Evolutionary conservation across 2,329 filamentous ascomycete species (phyloP), one percentile per base, ranked within the genome.

Genomic region (Claviceps sp.): DNA sequence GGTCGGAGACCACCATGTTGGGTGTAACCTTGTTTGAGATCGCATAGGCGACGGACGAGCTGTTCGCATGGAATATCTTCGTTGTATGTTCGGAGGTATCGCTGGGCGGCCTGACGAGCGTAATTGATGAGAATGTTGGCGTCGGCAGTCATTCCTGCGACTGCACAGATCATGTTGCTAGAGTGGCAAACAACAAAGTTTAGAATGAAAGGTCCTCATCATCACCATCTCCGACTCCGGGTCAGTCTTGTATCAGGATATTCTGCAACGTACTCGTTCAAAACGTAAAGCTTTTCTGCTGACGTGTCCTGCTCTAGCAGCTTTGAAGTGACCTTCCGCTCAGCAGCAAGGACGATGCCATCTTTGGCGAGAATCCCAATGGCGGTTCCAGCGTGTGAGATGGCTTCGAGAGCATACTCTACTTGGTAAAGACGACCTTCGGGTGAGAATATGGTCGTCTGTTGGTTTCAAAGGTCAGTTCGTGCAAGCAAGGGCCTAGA

Each of bases 121-220:
- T 94, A 96, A 78, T 98, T 98, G 82, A 98, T 98, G 68, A 98
- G 88, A 71, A 98, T 98, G 77, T 98, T 98, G 70, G 93, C 93
- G 68, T 98, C 93, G 65, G 93, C 93, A 45, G 90, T 98, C 91
- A 98, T 97, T 66, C 93, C 93, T 62, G 93, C 93, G 54, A 98
- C 93, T 55, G 93, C 93, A 71, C 90, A 96, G 72, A 98, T 97
- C 94, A 98, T 98, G 77, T 98, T 98, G 75, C 91, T 97, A 59
- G 5, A 20, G 38, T 13, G 42, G 7, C 29, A 26, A 36, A 22
- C 13, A 13, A 11, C 9, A 22, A 38, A 17, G 1, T 13, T 34
- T n/a, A 45, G 8, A 45, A 9, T 4, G 20, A 45, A 26, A 20
- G 26, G 4, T 20, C 11, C 16, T 23, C 5, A 6, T 29, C 9